Base-by-base conservation (phyloP, 805 yeast species). In the Wickerhamiella nectarea region DNA sequence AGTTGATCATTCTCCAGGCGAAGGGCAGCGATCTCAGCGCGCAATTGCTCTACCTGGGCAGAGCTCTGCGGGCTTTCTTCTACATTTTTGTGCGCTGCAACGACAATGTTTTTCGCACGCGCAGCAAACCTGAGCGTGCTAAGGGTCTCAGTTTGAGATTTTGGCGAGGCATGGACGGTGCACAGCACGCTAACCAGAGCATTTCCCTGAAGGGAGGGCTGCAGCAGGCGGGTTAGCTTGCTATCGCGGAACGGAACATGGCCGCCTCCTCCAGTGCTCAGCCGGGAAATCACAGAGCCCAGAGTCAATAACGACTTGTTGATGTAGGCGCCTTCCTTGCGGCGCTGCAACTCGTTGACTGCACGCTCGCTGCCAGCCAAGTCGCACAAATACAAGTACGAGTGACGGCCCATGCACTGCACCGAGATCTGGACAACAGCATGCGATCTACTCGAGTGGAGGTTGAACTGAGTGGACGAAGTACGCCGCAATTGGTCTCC, bases 341-440 rank as follows among this genome's bases (percentile, higher is more conserved):
- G 67, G 53, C 97, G 71, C 56, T 84, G 95, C 1, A 67, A 61
- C 53, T 79, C 78, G 9, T 74, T 63, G 2, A 79, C 75, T 0
- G 93, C 94, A 42, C 81, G 72, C 62, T 89, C 98, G n/a, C 94
- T 81, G 22, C 98, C 98, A 0, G 98, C 98, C 55, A 89, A 70
- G 63, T 89, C 98, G 65, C 97, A 89, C 45, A 89, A 68, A 26
- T 89, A 83, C 25, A 89, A 71, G 0, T 85, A 76, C 28, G 86
- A 71, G 64, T 44, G 57, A 71, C 72, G 1, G 68, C 64, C 4
- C 20, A 25, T 37, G n/a, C 49, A 39, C 31, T 65, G 65, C 14
- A 89, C 57, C 46, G 76, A 67, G 17, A 91, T 69, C 57, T 82
- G 77, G 6, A 89, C 75, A 18, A 89, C 78, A 0, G 96, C 94